Percentiles rank a stretch among this genome's conserved stretches.
phyloP scores from a whole-genome alignment of 2,329 filamentous ascomycete genomes.

The Polytolypa hystricis region DNA sequence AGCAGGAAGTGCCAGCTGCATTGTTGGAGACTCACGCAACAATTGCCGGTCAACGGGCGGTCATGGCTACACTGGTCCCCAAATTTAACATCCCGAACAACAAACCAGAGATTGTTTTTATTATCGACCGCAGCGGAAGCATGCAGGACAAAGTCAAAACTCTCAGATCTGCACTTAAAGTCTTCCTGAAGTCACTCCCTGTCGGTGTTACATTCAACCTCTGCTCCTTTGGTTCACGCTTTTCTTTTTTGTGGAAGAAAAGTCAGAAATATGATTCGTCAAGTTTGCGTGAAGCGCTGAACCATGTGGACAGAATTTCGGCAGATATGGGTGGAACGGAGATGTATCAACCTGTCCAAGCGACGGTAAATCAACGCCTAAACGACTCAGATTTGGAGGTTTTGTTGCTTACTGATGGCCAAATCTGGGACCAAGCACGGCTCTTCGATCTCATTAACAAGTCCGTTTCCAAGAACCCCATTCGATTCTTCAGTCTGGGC shows the following conservation, averaged over 20 bases:
- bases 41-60: constrained; percentile 49
- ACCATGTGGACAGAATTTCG: constrained; percentile 32
- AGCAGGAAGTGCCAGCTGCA: constrained; percentile 50
- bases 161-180: constrained; percentile 40
- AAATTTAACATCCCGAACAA: constrained; percentile 51
- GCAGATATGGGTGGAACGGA: constrained; percentile 46
- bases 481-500: constrained; percentile 46
- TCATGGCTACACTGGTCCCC: constrained; percentile 62
- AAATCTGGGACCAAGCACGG: constrained; percentile 39
- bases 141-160: constrained; percentile 39
- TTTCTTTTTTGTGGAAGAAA: constrained; percentile 38
- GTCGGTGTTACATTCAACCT: constrained; percentile 47
- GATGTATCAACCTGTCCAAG: constrained; percentile 38
- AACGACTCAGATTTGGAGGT: constrained; percentile 40
- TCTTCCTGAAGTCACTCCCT: constrained; percentile 51
- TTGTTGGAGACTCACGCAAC: constrained; percentile 55
- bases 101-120: constrained; percentile 55
- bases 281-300: constrained; percentile 34
- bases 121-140: constrained; percentile 61
- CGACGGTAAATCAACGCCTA: constrained; percentile 36
- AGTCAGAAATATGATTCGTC: constrained; percentile 38
- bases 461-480: constrained; percentile 30
- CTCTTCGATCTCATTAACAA: constrained; percentile 41
- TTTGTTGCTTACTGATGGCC: constrained; percentile 47
- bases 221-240: constrained; percentile 43